phyloP scores from a whole-genome alignment of 768 basidiomycete genomes.

The Boletus vinaceobasis region DNA sequence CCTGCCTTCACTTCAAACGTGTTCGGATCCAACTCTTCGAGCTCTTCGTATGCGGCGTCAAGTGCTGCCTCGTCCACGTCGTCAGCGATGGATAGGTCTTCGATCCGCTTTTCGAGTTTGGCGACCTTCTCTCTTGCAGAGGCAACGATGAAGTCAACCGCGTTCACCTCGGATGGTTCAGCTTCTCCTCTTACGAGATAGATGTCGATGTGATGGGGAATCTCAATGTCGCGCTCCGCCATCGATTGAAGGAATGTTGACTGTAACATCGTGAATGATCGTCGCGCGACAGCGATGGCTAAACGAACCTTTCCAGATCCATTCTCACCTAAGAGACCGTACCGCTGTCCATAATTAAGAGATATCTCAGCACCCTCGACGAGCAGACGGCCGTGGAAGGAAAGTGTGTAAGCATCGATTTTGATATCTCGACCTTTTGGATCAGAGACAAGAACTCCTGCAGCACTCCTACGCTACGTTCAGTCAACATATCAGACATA shows the following conservation, averaged over 20 bases:
- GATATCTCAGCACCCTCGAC: constrained; percentile 64
- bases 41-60: constrained; percentile 88
- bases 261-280: constrained; percentile 36
- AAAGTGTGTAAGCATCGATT: constrained; percentile 92
- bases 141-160: constrained; percentile 93
- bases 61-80: constrained; percentile 84
- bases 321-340: constrained; percentile 95
- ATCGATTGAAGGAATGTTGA: constrained; percentile 96
- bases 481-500: neutral
- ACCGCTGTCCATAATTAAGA: constrained; percentile 88
- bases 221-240: constrained; percentile 91
- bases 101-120: constrained; percentile 87
- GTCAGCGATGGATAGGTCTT: constrained; percentile 88
- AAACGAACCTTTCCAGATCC: constrained; percentile 91
- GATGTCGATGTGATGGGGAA: constrained; percentile 94
- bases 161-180: constrained; percentile 92
- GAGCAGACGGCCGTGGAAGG: constrained; percentile 92
- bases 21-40: constrained; percentile 93
- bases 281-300: constrained; percentile 8
- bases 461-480: constrained; percentile 61
- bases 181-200: constrained; percentile 96
- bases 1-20: constrained; percentile 97
- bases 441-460: constrained; percentile 93
- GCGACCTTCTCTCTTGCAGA: constrained; percentile 94
- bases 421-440: constrained; percentile 93